Evolutionary conservation across 495 filamentous ascomycete species (phyloP).

Genomic region (Penicilliopsis zonata): DNA sequence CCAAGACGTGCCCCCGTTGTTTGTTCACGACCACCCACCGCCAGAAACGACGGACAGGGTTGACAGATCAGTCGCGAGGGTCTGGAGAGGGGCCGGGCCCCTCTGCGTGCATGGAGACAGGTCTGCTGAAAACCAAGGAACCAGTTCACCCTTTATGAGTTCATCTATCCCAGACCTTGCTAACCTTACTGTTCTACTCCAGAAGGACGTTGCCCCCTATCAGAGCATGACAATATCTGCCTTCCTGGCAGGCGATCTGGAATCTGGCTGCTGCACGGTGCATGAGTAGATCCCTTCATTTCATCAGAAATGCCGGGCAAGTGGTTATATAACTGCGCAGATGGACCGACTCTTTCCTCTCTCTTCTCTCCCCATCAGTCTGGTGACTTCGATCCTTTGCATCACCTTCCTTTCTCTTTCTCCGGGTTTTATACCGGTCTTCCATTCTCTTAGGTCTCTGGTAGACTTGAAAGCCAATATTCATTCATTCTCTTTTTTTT

Average conservation of each 20-base stretch:
- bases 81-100: too few species aligned
- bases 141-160: too few species aligned
- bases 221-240: slow-evolving; percentile 2
- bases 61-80: too few species aligned
- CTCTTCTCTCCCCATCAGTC: slow-evolving; percentile 16
- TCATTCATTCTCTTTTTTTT: slow-evolving; percentile 14
- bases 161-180: too few species aligned
- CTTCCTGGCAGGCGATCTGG: slow-evolving; percentile 4
- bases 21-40: too few species aligned
- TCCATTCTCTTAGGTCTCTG: slow-evolving; percentile 27
- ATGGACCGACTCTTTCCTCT: not conserved
- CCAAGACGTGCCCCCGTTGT: slow-evolving; percentile 7
- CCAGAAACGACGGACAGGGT: too few species aligned
- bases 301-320: slow-evolving; percentile 11
- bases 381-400: slow-evolving; percentile 6
- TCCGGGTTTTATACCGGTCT: slow-evolving; percentile 26
- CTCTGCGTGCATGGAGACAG: too few species aligned
- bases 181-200: too few species aligned
- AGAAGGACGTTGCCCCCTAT: slow-evolving; percentile 18
- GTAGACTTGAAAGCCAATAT: slow-evolving; percentile 21
- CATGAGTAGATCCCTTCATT: slow-evolving; percentile 5
- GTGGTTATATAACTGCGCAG: not conserved
- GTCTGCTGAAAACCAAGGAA: too few species aligned
- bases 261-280: slow-evolving; percentile 4
- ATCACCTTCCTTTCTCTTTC: slow-evolving; percentile 23